phyloP scores from a whole-genome alignment of 306 rosid species.

The Medicago arabica region DNA sequence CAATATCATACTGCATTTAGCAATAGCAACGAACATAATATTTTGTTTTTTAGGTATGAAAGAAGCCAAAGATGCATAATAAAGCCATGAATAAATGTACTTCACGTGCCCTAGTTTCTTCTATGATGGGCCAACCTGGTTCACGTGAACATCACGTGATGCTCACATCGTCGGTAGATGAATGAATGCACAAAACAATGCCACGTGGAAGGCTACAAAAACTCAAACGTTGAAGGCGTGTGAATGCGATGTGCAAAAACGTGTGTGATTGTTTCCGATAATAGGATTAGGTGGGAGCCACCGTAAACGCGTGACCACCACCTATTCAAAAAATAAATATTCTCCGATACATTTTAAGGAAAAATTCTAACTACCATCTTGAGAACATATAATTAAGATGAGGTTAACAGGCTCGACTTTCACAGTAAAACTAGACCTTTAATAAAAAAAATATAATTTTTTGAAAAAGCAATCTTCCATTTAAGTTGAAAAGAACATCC shows the following conservation, averaged over 20 bases:
- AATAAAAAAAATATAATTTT: too few relatives aligned
- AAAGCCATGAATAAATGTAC: background rate
- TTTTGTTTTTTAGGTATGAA: too few relatives aligned
- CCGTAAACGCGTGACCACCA: constrained; percentile 33
- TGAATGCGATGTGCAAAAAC: constrained; percentile 9
- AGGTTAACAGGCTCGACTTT: too few relatives aligned
- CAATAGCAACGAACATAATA: too few relatives aligned
- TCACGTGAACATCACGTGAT: constrained; percentile 41
- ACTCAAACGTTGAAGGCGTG: constrained; percentile 23
- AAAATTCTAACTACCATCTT: too few relatives aligned
- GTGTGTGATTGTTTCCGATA: constrained; percentile 28
- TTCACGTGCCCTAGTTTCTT: constrained; percentile 31
- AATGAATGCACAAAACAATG: background rate
- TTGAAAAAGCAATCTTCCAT: too few relatives aligned
- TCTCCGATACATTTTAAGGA: too few relatives aligned
- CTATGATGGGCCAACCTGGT: background rate
- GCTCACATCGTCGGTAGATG: background rate
- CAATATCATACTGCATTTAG: too few relatives aligned
- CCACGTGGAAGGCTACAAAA: constrained; percentile 20
- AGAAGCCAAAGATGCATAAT: too few relatives aligned
- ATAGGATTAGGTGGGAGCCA: background rate
- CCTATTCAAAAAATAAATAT: background rate
- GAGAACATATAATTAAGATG: too few relatives aligned
- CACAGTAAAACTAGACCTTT: too few relatives aligned
- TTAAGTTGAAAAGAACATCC: too few relatives aligned